Conservation (phyloP, 2,329 filamentous ascomycete genomes). For the Diplocarpon rosae region DNA sequence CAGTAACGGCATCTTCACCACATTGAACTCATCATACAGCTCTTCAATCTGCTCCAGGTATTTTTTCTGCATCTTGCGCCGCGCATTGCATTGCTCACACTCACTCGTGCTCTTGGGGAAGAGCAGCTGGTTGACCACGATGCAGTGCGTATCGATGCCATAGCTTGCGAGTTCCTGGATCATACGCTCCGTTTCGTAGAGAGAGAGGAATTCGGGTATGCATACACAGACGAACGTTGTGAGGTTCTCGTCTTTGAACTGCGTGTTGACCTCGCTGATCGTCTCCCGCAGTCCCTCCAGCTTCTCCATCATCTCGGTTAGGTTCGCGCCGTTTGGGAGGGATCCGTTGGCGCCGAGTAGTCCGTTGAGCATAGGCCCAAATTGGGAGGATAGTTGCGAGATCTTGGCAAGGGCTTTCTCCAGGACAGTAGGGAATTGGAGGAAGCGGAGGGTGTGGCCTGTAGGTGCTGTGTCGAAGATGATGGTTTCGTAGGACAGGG, state of each 20-base stretch:
- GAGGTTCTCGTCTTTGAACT: conserved; percentile 94
- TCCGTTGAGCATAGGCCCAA: conserved; percentile 90
- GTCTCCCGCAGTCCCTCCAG: conserved; percentile 89
- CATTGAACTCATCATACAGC: conserved; percentile 97
- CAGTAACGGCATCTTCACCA: conserved; percentile 93
- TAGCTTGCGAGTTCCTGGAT: conserved; percentile 94
- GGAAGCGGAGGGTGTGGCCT: conserved; percentile 93
- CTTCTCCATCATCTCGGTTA: conserved; percentile 87
- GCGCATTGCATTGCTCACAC: conserved; percentile 91
- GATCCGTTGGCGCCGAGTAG: conserved; percentile 58
- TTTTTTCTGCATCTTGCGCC: conserved; percentile 98
- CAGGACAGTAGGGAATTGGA: conserved; percentile 95
- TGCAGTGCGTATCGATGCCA: conserved; percentile 90
- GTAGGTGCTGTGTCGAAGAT: conserved; percentile 98
- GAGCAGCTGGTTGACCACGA: conserved; percentile 95
- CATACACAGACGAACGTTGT: conserved; percentile 98
- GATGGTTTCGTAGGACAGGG: conserved; percentile 95
- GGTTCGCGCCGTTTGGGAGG: conserved; percentile 83
- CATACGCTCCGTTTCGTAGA: conserved; percentile 99
- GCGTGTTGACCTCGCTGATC: conserved; percentile 89
- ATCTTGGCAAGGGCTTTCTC: conserved; percentile 98
- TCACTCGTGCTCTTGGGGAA: conserved; percentile 78
- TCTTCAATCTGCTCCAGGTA: conserved; percentile 98
- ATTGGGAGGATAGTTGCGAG: conserved; percentile 85
- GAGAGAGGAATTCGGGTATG: conserved; percentile 89